Base-by-base conservation (phyloP, 495 filamentous ascomycete species). In the Penicillium dipodomyicola region DNA sequence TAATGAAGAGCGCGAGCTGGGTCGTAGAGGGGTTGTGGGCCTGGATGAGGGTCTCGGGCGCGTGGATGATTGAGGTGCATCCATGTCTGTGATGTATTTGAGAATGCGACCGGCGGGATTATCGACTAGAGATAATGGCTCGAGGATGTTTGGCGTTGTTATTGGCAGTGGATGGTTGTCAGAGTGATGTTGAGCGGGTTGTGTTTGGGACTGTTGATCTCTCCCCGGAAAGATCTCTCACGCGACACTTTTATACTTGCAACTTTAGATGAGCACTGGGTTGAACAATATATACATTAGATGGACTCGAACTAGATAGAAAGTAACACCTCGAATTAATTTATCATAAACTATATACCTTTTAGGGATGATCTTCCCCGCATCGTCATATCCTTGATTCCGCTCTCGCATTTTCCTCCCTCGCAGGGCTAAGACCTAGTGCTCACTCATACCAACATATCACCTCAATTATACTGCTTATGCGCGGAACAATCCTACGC, bases 21-120 rank as follows among this genome's bases (percentile, higher is more conserved):
- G 90, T 45, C 94, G 92, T 30, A 98, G 83, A 22, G 94, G 94
- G 9, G 94, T 97, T 8, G 91, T 95, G 15, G 95, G 93, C 48
- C 93, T 87, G 39, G 92, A 94, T 20, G 82, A 69, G 5, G 72
- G 72, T 14, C 70, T 65, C 14, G 73, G 75, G 30, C 76, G 74
- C 46, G 74, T 77, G 32, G 74, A 64, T 8, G 74, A 75, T 61
- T 72, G 70, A 37, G 69, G 57, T 49, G 59, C 58, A 39, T 77
- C 75, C 76, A 79, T 79, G 45, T n/a, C 22, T 37, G 19, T 37
- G 47, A 25, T 64, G 29, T 42, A 7, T 46, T 39, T 50, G 29
- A 17, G n/a, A 14, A 32, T 25, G 19, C 10, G 45, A 30, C 32
- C n/a, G 8, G 3, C 8, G 11, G 25, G 41, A n/a, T 41, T 53